Evolutionary conservation across 306 rosid species (phyloP).

Genomic region (Luffa aegyptiaca): DNA sequence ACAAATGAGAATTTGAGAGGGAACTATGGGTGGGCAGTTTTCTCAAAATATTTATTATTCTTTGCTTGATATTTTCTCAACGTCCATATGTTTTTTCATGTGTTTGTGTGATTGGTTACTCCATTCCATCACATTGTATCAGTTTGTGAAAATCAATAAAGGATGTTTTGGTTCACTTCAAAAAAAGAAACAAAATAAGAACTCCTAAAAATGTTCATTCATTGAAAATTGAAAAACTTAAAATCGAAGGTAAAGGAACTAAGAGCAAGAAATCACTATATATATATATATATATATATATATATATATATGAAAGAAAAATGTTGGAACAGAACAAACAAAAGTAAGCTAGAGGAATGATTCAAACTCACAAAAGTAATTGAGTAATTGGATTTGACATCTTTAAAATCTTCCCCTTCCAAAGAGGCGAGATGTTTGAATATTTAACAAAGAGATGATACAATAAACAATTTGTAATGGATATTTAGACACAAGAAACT

Average conservation of each 20-base stretch:
- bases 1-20: constrained; percentile 24
- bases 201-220: not conserved
- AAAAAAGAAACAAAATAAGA: not conserved
- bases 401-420: constrained; percentile 75
- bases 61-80: constrained; percentile 25
- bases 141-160: not conserved
- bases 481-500: not conserved
- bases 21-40: not conserved
- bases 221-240: not conserved
- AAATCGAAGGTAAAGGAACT: not conserved
- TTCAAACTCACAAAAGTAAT: no score
- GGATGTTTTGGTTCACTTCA: not conserved
- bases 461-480: not conserved
- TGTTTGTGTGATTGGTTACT: constrained; percentile 3
- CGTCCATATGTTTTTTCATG: constrained; percentile 36
- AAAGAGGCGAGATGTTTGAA: constrained; percentile 67
- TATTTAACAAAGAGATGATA: constrained; percentile 29
- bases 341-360: no score
- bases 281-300: no score
- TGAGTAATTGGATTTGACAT: constrained; percentile 70
- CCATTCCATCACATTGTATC: constrained; percentile 11
- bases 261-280: not conserved
- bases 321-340: no score
- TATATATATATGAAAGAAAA: no score
- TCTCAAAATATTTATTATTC: not conserved